Evolutionary conservation across 768 basidiomycete species (phyloP).

Genomic region (Hygrocybe coccinea): DNA sequence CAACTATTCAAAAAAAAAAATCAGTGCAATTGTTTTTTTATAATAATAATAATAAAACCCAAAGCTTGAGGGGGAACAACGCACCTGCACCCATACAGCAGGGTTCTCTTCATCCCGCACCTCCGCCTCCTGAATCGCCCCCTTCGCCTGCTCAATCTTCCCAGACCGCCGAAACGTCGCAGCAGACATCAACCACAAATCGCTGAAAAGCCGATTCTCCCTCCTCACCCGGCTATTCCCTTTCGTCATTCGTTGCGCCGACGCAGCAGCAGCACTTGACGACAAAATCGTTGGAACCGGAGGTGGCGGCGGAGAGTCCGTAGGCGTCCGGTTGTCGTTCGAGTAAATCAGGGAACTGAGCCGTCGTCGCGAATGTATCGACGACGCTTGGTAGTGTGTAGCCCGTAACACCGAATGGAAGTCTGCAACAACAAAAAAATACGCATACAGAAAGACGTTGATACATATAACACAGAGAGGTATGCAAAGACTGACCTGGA

Average conservation of each 20-base stretch:
- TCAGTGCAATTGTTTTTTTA: neutral
- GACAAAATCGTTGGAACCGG: constrained; percentile 20
- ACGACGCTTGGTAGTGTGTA: constrained; percentile 64
- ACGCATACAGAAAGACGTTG: neutral
- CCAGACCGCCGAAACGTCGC: constrained; percentile 89
- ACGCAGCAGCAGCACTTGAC: constrained; percentile 41
- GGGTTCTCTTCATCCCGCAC: constrained; percentile 80
- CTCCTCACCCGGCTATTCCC: constrained; percentile 46
- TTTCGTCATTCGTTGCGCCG: constrained; percentile 32
- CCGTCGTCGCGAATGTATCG: constrained; percentile 75
- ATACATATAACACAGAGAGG: neutral
- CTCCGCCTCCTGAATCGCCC: constrained; percentile 93
- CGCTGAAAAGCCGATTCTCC: constrained; percentile 66
- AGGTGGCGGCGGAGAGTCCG: constrained; percentile 31
- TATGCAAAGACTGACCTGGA: constrained; percentile 54
- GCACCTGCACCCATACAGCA: constrained; percentile 91
- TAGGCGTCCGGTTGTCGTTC: constrained; percentile 29
- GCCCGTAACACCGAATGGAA: constrained; percentile 63
- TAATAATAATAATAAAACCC: neutral
- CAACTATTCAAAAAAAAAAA: constrained; percentile 42
- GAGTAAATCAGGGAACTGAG: constrained; percentile 46
- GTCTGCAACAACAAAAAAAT: constrained; percentile 37
- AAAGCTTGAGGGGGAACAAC: constrained; percentile 16
- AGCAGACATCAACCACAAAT: constrained; percentile 91
- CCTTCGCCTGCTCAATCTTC: constrained; percentile 85